These are phyloP conservation scores for Pichia sp. DNA, from an alignment of 1,139 yeast species.

Conservation along the genomic window DNA sequence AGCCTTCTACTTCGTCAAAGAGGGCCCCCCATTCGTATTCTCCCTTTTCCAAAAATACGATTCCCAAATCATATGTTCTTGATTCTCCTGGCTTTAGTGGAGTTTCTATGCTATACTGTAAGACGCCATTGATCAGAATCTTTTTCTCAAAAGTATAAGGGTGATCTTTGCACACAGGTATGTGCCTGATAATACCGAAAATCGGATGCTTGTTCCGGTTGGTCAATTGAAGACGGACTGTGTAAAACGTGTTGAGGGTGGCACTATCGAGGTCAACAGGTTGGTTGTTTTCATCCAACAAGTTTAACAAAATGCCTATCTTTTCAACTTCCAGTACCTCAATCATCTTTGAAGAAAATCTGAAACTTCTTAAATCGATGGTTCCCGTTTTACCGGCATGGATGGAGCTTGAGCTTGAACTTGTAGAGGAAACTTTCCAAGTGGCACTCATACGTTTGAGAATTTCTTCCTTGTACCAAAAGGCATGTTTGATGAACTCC, in stretches of 20 bases:
- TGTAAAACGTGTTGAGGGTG: slow-evolving; percentile 45
- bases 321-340: slow-evolving; percentile 46
- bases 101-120: slow-evolving; percentile 49
- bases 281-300: slow-evolving; percentile 23
- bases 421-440: slow-evolving; percentile 46
- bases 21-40: slow-evolving; percentile 77
- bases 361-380: slow-evolving; percentile 61
- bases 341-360: slow-evolving; percentile 54
- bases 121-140: slow-evolving; percentile 57
- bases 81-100: slow-evolving; percentile 42
- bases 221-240: slow-evolving; percentile 41
- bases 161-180: slow-evolving; percentile 43
- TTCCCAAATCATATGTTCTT: slow-evolving; percentile 43
- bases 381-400: slow-evolving; percentile 43
- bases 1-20: slow-evolving; percentile 44
- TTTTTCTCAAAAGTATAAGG: slow-evolving; percentile 43
- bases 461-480: slow-evolving; percentile 75
- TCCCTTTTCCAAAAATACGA: slow-evolving; percentile 63
- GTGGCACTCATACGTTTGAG: slow-evolving; percentile 54
- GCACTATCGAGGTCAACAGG: slow-evolving; percentile 27
- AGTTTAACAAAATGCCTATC: slow-evolving; percentile 38
- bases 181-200: slow-evolving; percentile 60
- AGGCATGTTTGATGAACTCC: slow-evolving; percentile 51
- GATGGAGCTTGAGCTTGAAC: slow-evolving; percentile 22
- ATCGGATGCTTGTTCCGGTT: slow-evolving; percentile 42